Evolutionary conservation across 805 yeast species (phyloP), one percentile per base, ranked within the genome.

Genomic region (Vanderwaltozyma verrucispora): DNA sequence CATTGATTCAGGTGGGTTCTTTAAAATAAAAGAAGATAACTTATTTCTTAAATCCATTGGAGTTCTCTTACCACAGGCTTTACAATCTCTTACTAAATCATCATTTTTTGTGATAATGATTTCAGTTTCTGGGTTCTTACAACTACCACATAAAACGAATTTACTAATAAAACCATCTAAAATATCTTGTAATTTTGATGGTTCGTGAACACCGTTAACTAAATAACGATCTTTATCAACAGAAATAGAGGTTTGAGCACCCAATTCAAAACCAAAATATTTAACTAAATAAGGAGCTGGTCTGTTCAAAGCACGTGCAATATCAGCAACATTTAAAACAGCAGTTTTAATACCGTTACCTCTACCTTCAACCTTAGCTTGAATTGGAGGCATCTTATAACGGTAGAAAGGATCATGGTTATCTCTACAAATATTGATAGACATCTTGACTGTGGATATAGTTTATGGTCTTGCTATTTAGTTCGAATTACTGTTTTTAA

Each of bases 321-420:
- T 96, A 56, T 92, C 97, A 28, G 82, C 68, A 38, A 86, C 77
- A 65, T 92, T 92, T 49, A 86, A 75, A 40, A 92, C 80, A 38
- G 89, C 94, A 18, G 98, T 92, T 63, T 87, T 88, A 67, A 92
- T 92, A 78, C 98, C 98, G 68, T 92, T 92, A 69, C 98, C 98
- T 62, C 95, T 77, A 64, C 98, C 98, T 69, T 92, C 97, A 48
- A 85, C 85, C 73, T 92, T 92, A 50, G 96, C 84, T 67, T 84
- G 94, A 65, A 92, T 80, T 30, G 94, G 82, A 59, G 98, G 98
- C 98, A 92, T 92, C 71, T 92, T 92, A 67, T 92, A 92, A 71
- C 98, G 95, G 77, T 92, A 92, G 64, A 92, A 92, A 32, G 96
- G 96, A 69, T 92, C 98, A 56, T 82, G 78, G 71, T 89, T 92